A percentile compares a stretch with the other conserved stretches of the same genome.
phyloP scores from a whole-genome alignment of 441 rosid genomes.

The Corymbia citriodora region DNA sequence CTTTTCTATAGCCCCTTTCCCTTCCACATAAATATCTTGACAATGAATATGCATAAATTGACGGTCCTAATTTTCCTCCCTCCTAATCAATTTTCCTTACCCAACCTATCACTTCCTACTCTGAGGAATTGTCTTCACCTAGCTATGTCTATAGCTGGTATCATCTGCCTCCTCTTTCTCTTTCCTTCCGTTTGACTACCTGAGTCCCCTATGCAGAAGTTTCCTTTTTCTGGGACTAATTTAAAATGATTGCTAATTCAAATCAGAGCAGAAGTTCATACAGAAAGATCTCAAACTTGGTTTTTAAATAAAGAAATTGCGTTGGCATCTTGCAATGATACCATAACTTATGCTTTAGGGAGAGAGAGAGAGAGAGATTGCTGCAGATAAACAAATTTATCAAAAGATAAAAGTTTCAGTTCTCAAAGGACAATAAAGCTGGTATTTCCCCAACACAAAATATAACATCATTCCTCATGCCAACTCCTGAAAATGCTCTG shows the following conservation, averaged over 20 bases:
- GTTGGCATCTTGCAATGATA: neutral
- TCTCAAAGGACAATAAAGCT: neutral
- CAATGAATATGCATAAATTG: neutral
- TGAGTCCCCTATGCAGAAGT: neutral
- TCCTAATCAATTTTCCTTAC: neutral
- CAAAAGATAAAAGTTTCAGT: neutral
- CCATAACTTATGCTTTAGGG: neutral
- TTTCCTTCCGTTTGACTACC: neutral
- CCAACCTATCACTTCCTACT: neutral
- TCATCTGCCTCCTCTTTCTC: neutral
- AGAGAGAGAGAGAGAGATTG: neutral
- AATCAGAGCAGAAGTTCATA: neutral
- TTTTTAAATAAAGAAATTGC: neutral
- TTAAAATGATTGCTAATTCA: neutral
- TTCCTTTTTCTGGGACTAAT: neutral
- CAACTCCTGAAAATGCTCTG: neutral
- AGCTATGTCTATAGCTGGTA: neutral
- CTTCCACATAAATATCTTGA: neutral
- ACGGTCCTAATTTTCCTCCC: neutral
- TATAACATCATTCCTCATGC: neutral
- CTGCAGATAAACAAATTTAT: neutral
- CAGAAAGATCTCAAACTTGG: neutral
- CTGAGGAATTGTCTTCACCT: neutral
- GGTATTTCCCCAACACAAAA: neutral
- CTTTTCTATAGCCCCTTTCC: neutral